Percentiles rank a stretch among this genome's conserved stretches.
Evolutionary conservation across 2,329 filamentous ascomycete genomes (phyloP).

Genomic region (Hysterium pulicare): DNA sequence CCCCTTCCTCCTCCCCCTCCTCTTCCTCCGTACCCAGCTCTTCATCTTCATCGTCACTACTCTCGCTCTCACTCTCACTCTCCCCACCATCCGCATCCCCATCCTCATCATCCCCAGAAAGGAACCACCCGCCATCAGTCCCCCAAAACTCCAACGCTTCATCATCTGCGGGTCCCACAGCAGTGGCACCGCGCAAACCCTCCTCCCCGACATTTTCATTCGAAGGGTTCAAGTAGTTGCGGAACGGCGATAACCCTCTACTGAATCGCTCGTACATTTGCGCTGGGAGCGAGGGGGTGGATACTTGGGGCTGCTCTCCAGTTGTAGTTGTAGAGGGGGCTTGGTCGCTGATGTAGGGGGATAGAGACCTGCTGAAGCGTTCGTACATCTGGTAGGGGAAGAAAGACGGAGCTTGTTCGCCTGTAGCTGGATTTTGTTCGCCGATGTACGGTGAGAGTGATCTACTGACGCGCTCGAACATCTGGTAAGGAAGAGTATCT

Average conservation of each 20-base stretch:
- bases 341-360: slow-evolving; percentile 44
- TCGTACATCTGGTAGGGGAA: slow-evolving; percentile 34
- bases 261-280: slow-evolving; percentile 47
- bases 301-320: no score
- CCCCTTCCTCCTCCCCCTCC: slow-evolving; percentile 19
- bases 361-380: slow-evolving; percentile 38
- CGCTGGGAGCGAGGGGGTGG: slow-evolving; percentile 43
- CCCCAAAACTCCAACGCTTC: slow-evolving; percentile 33
- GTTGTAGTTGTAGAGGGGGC: neutral
- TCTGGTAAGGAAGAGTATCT: slow-evolving; percentile 22
- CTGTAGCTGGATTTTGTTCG: slow-evolving; percentile 24
- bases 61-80: slow-evolving; percentile 28
- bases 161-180: slow-evolving; percentile 20
- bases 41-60: slow-evolving; percentile 32
- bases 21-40: slow-evolving; percentile 27
- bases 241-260: slow-evolving; percentile 43
- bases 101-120: slow-evolving; percentile 23
- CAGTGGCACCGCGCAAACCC: slow-evolving; percentile 14
- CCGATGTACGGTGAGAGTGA: slow-evolving; percentile 46
- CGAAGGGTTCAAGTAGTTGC: slow-evolving; percentile 41
- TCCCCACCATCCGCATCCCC: slow-evolving; percentile 23
- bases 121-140: slow-evolving; percentile 25
- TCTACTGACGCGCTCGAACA: slow-evolving; percentile 33
- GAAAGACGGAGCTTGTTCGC: neutral
- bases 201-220: slow-evolving; percentile 31